phyloP scores from a whole-genome alignment of 106 monocot species.

The Dendrobium nobile region DNA sequence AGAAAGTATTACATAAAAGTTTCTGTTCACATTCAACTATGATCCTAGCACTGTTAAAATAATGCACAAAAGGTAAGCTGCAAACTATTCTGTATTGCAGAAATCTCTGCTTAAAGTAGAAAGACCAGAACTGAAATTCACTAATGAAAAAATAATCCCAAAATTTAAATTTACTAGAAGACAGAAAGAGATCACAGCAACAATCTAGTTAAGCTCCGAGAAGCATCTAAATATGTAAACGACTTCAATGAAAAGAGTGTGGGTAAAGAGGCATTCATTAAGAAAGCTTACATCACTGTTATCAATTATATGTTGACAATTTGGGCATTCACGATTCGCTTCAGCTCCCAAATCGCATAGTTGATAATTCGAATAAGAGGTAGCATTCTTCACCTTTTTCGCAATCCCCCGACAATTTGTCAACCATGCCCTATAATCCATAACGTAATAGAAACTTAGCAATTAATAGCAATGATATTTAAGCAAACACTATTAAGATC shows the following conservation, averaged over 20 bases:
- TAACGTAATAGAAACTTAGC: neutral
- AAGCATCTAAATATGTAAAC: too few relatives aligned
- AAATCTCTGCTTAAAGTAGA: too few relatives aligned
- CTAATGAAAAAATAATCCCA: neutral
- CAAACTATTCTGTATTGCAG: too few relatives aligned
- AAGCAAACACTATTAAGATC: neutral
- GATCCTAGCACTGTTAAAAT: too few relatives aligned
- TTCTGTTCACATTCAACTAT: too few relatives aligned
- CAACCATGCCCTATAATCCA: slow-evolving; percentile 61
- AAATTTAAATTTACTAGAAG: too few relatives aligned
- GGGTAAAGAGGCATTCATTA: neutral
- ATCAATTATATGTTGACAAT: slow-evolving; percentile 76
- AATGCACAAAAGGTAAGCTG: neutral
- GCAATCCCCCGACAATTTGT: slow-evolving; percentile 74
- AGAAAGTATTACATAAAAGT: too few relatives aligned
- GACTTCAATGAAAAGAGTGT: too few relatives aligned
- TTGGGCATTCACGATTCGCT: slow-evolving; percentile 78
- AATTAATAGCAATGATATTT: neutral
- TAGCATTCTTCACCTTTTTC: slow-evolving; percentile 76
- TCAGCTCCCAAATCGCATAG: slow-evolving; percentile 46
- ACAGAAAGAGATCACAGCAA: too few relatives aligned
- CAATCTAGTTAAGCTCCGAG: too few relatives aligned
- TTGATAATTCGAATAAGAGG: slow-evolving; percentile 25
- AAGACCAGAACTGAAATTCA: neutral
- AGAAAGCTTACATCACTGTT: slow-evolving; percentile 80